Conservation (phyloP, 257 asterid genomes). For the Thymus quinquecostatus region DNA sequence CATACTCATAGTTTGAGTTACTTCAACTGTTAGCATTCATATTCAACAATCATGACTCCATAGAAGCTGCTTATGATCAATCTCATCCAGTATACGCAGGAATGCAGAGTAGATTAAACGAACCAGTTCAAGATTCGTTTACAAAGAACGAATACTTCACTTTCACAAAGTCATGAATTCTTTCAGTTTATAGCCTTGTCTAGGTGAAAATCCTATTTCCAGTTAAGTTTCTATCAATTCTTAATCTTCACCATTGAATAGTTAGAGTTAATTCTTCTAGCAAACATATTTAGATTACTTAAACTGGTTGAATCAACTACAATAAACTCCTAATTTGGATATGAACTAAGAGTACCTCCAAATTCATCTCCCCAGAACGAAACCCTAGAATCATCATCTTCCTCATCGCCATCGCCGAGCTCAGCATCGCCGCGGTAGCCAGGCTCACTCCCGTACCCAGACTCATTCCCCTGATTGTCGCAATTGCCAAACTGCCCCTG, state of each 20-base stretch:
- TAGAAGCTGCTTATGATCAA: too few species aligned
- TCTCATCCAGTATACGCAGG: too few species aligned
- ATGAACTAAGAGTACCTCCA: constrained; percentile 54
- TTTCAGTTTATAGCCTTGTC: too few species aligned
- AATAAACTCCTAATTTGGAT: background rate
- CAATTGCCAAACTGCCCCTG: constrained; percentile 61
- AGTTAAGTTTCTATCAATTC: too few species aligned
- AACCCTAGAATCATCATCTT: constrained; percentile 75
- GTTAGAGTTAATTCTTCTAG: too few species aligned
- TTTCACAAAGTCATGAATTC: too few species aligned
- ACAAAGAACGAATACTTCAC: too few species aligned
- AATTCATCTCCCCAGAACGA: constrained; percentile 86
- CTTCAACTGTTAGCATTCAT: background rate
- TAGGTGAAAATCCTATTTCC: too few species aligned
- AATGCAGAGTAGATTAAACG: too few species aligned
- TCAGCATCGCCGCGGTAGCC: constrained; percentile 94
- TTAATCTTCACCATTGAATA: too few species aligned
- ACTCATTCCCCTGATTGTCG: constrained; percentile 68
- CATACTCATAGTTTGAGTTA: background rate
- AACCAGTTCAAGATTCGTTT: too few species aligned
- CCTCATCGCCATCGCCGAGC: constrained; percentile 81
- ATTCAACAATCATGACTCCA: background rate
- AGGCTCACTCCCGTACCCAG: constrained; percentile 97
- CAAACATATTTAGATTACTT: too few species aligned
- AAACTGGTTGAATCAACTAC: background rate